phyloP scores from a whole-genome alignment of 2,329 filamentous ascomycete species.

The Mollisiaceae sp. region DNA sequence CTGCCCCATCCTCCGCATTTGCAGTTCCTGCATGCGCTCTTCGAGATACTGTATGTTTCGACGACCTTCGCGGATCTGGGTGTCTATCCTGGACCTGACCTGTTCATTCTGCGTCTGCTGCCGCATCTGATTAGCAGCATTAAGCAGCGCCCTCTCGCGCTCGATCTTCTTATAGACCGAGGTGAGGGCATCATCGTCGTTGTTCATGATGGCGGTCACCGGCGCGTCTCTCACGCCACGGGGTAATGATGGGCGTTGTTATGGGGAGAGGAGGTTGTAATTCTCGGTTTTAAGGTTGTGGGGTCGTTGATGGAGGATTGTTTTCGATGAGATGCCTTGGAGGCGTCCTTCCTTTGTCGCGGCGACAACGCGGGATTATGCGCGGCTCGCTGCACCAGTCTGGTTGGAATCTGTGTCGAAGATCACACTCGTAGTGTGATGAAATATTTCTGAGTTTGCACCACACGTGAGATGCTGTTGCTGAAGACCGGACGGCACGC shows the following conservation, averaged over 20 bases:
- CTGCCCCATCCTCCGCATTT: constrained; percentile 76
- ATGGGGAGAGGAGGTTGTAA: constrained; percentile 12
- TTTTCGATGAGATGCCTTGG: constrained; percentile 23
- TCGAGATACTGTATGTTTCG: constrained; percentile 96
- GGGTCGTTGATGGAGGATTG: constrained; percentile 26
- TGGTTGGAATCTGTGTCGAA: constrained; percentile 17
- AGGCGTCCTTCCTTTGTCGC: constrained; percentile 16
- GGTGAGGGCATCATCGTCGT: constrained; percentile 68
- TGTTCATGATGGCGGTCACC: constrained; percentile 53
- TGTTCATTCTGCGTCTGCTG: constrained; percentile 93
- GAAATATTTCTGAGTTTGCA: constrained; percentile 27
- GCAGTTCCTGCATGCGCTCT: constrained; percentile 85
- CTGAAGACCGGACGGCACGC: neutral
- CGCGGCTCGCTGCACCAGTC: constrained; percentile 11
- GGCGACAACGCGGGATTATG: constrained; percentile 27
- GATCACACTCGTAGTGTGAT: constrained; percentile 30
- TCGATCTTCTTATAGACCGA: constrained; percentile 97
- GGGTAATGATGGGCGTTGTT: constrained; percentile 14
- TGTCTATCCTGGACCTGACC: constrained; percentile 88
- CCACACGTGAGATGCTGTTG: constrained; percentile 22
- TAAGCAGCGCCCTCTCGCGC: constrained; percentile 93
- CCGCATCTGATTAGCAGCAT: constrained; percentile 92
- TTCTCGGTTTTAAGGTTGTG: constrained; percentile 27
- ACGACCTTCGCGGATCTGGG: constrained; percentile 90
- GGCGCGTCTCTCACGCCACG: constrained; percentile 36